Conservation (phyloP, 2,329 filamentous ascomycete genomes). For the Colletotrichum endophyticum region DNA sequence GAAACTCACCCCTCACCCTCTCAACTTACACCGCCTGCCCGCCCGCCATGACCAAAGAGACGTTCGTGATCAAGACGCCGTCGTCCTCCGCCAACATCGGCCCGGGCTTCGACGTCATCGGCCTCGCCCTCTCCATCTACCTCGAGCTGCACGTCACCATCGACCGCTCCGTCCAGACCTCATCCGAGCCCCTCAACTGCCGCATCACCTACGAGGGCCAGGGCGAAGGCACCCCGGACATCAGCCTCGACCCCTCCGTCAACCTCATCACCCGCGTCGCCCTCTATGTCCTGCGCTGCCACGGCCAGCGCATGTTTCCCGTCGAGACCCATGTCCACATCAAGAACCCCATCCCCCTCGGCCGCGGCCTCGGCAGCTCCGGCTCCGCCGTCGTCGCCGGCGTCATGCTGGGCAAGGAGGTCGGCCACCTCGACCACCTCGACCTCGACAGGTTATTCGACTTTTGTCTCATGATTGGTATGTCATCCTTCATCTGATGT, state of each 20-base stretch:
- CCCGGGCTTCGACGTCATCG: conserved; percentile 97
- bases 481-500: background rate
- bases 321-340: conserved; percentile 89
- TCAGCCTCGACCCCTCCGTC: conserved; percentile 81
- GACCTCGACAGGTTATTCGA: conserved; percentile 86
- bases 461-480: conserved; percentile 96
- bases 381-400: conserved; percentile 95
- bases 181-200: conserved; percentile 78
- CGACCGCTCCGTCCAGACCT: conserved; percentile 59
- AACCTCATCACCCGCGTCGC: conserved; percentile 96
- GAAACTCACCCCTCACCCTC: background rate
- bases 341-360: conserved; percentile 92
- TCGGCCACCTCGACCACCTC: conserved; percentile 72
- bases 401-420: conserved; percentile 90
- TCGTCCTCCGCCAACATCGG: conserved; percentile 98
- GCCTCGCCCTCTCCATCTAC: conserved; percentile 91
- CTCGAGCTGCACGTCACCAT: conserved; percentile 87
- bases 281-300: conserved; percentile 92
- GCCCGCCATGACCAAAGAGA: conserved; percentile 48
- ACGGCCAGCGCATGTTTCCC: conserved; percentile 85
- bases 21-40: background rate
- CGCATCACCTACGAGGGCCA: conserved; percentile 88
- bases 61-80: conserved; percentile 78
- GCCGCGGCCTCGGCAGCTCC: conserved; percentile 91
- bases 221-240: conserved; percentile 72